Base-by-base conservation (phyloP, 2,329 filamentous ascomycete species). In the Westerdykella aurantiaca region DNA sequence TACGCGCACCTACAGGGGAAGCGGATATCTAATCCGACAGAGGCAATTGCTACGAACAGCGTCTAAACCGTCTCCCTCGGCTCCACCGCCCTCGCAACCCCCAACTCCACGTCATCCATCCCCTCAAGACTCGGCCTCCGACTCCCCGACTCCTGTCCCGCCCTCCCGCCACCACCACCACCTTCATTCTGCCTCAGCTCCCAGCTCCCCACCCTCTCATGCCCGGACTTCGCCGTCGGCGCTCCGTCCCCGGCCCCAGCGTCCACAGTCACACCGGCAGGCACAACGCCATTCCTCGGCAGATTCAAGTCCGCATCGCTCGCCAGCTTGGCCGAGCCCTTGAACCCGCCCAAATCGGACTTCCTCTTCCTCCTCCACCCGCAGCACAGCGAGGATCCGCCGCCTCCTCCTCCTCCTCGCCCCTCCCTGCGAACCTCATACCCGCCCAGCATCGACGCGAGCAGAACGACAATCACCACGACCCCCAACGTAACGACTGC, bases 131-230 rank as follows among this genome's bases (percentile, higher is more conserved):
- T 74, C 41, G 63, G 66, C 51, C 66, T 63, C 44, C 55, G 42
- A 51, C 56, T 65, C 25, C 9, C 11, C 25, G 25, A 5, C 52
- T 45, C 52, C 18, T 51, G 58, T 4, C 48, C 55, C 14, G 47
- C 21, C 34, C 57, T 51, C 29, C 48, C 57, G 16, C 42, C 57
- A 17, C 42, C 42, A 29, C 42, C 39, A 25, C 58, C 59, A 43
- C 56, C 53, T 49, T 64, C 57, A 44, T 66, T 64, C 42, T 69
- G 69, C 33, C 57, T 47, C 61, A 81, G 59, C 56, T 81, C 78
- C 78, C 78, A 81, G 47, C 77, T 80, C 0, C 75, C 77, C 14
- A 74, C 66, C 35, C 77, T 64, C 61, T 80, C 77, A 56, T 80
- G 72, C 1, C 70, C 69, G 52, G 34, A 45, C 21, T 47, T 48